These are phyloP conservation scores for Phytophthora brassicae DNA, from an alignment of 352 stramenopile genomes.

Conservation along the genomic window DNA sequence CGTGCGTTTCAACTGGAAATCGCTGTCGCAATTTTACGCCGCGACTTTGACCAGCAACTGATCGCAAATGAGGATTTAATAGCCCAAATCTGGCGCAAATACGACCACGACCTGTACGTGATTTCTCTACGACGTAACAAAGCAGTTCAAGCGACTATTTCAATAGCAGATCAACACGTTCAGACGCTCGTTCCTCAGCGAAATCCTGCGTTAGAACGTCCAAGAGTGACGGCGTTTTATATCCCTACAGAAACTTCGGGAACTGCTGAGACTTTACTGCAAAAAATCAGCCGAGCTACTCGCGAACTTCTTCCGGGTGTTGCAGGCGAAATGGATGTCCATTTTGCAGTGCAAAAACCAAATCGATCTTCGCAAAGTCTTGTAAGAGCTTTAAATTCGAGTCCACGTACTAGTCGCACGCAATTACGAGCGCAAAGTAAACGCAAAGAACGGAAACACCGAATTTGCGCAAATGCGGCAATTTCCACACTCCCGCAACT, in stretches of 20 bases:
- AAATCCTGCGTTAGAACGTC: slow-evolving; percentile 65
- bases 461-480: not conserved
- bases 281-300: slow-evolving; percentile 63
- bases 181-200: slow-evolving; percentile 72
- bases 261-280: slow-evolving; percentile 42
- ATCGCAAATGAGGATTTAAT: slow-evolving; percentile 58
- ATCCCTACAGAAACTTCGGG: slow-evolving; percentile 41
- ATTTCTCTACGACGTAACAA: slow-evolving; percentile 55
- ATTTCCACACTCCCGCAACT: slow-evolving; percentile 21
- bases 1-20: slow-evolving; percentile 47
- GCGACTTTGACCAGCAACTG: slow-evolving; percentile 54
- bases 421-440: slow-evolving; percentile 26
- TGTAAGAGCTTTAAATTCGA: slow-evolving; percentile 24
- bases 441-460: slow-evolving; percentile 10
- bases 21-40: slow-evolving; percentile 38
- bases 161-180: slow-evolving; percentile 29
- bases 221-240: slow-evolving; percentile 44
- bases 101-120: slow-evolving; percentile 68
- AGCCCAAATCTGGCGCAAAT: slow-evolving; percentile 52
- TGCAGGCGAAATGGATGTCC: slow-evolving; percentile 32
- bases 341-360: slow-evolving; percentile 12
- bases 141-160: slow-evolving; percentile 60
- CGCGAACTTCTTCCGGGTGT: slow-evolving; percentile 52
- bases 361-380: slow-evolving; percentile 21
- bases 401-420: slow-evolving; percentile 28